phyloP scores from a whole-genome alignment of 768 basidiomycete species.

The Leccinum obscurum region DNA sequence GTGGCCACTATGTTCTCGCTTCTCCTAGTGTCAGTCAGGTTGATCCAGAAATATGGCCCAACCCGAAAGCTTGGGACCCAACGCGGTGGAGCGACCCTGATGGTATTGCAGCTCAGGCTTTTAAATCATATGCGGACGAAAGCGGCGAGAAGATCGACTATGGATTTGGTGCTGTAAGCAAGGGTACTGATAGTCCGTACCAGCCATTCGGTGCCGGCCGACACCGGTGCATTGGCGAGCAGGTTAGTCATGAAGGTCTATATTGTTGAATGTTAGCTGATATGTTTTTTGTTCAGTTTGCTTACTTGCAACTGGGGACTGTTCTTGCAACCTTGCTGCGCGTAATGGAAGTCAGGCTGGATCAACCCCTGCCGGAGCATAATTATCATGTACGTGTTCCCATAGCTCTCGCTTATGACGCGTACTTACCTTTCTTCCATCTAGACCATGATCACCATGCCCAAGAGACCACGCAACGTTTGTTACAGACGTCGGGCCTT shows the following conservation, averaged over 20 bases:
- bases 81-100: constrained; percentile 82
- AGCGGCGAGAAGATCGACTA: constrained; percentile 91
- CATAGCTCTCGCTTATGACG: background rate
- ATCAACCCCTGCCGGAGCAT: constrained; percentile 62
- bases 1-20: constrained; percentile 87
- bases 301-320: constrained; percentile 89
- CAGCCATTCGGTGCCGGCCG: constrained; percentile 97
- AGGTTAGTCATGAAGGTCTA: constrained; percentile 41
- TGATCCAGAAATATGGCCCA: constrained; percentile 82
- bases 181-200: constrained; percentile 94
- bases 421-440: constrained; percentile 8
- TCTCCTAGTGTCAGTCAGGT: constrained; percentile 86
- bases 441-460: constrained; percentile 94
- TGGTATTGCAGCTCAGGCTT: constrained; percentile 79
- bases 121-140: constrained; percentile 71
- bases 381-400: constrained; percentile 80
- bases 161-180: constrained; percentile 93
- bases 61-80: constrained; percentile 74
- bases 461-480: constrained; percentile 65
- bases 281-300: constrained; percentile 57
- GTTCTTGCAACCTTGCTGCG: constrained; percentile 80
- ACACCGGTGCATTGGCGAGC: constrained; percentile 94
- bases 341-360: constrained; percentile 70
- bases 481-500: constrained; percentile 66
- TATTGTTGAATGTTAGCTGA: constrained; percentile 6